Conservation (phyloP, 139 green algal genomes). For the Chlorella sp. region DNA sequence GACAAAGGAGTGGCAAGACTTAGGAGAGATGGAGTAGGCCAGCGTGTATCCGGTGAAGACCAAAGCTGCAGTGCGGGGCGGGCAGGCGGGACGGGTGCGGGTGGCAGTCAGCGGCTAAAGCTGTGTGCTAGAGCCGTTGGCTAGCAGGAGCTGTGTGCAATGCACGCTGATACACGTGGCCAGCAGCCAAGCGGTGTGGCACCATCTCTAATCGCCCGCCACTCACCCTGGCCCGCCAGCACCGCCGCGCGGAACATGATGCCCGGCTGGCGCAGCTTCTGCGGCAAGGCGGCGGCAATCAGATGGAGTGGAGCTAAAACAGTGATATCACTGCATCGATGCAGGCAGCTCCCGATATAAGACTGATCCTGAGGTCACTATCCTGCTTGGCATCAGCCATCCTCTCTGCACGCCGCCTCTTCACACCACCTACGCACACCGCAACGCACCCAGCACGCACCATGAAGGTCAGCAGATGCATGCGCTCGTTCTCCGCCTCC, state of each 20-base stretch:
- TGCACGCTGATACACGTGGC: not conserved
- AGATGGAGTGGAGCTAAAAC: too few species aligned
- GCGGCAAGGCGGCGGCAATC: too few species aligned
- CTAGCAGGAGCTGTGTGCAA: not conserved
- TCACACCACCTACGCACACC: too few species aligned
- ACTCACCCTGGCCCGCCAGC: slow-evolving; percentile 69
- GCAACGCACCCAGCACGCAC: too few species aligned
- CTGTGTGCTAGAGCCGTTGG: too few species aligned
- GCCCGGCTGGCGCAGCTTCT: slow-evolving; percentile 78
- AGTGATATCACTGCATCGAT: too few species aligned
- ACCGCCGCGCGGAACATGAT: slow-evolving; percentile 83
- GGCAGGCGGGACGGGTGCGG: not conserved
- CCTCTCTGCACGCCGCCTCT: too few species aligned
- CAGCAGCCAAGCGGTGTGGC: not conserved
- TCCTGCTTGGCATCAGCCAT: too few species aligned
- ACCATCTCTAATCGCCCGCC: not conserved
- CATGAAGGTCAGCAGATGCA: slow-evolving; percentile 97
- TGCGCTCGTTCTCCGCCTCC: slow-evolving; percentile 76
- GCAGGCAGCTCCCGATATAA: too few species aligned
- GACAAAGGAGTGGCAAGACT: slow-evolving; percentile 87
- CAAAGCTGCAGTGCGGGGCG: slow-evolving; percentile 62
- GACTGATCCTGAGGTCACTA: too few species aligned
- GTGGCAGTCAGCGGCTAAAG: too few species aligned
- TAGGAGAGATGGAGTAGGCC: slow-evolving; percentile 85
- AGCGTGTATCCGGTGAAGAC: slow-evolving; percentile 93